A percentile compares a stretch with the other conserved stretches of the same genome.
Evolutionary conservation across 1,284 basidiomycete genomes (phyloP).

Genomic region (Microbotryum saponariae): DNA sequence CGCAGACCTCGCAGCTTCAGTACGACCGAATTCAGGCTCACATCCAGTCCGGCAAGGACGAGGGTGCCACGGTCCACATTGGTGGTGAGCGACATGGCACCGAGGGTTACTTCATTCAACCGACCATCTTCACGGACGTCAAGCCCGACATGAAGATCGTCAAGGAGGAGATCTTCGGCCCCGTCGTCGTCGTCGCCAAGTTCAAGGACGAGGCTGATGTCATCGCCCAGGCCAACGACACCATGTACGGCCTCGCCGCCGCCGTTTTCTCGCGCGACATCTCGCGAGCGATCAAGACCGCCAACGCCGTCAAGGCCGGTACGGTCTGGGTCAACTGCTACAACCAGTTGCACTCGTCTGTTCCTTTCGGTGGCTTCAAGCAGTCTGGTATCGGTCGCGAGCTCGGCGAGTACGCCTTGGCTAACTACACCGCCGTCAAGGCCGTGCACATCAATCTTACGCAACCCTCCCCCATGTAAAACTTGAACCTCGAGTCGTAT

Average conservation of each 20-base stretch:
- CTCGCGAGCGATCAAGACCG: conserved; percentile 62
- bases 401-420: conserved; percentile 70
- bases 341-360: conserved; percentile 52
- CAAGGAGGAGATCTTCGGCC: conserved; percentile 67
- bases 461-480: conserved; percentile 21
- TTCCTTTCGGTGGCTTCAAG: conserved; percentile 75
- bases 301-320: conserved; percentile 71
- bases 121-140: conserved; percentile 79
- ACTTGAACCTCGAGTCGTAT: not conserved
- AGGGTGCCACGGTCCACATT: conserved; percentile 70
- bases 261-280: conserved; percentile 78
- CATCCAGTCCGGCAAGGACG: conserved; percentile 73
- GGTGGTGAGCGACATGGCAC: conserved; percentile 69
- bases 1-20: conserved; percentile 65
- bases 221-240: conserved; percentile 72
- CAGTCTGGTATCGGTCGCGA: conserved; percentile 60
- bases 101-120: conserved; percentile 54
- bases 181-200: conserved; percentile 54
- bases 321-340: conserved; percentile 59
- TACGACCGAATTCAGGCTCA: conserved; percentile 70
- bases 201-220: conserved; percentile 49
- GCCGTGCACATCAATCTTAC: conserved; percentile 69
- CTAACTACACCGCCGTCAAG: conserved; percentile 76
- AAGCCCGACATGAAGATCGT: conserved; percentile 74
- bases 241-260: conserved; percentile 73